These are phyloP conservation scores for Aspergillus biplanus DNA, from an alignment of 495 filamentous ascomycete species.

Conservation along the genomic window DNA sequence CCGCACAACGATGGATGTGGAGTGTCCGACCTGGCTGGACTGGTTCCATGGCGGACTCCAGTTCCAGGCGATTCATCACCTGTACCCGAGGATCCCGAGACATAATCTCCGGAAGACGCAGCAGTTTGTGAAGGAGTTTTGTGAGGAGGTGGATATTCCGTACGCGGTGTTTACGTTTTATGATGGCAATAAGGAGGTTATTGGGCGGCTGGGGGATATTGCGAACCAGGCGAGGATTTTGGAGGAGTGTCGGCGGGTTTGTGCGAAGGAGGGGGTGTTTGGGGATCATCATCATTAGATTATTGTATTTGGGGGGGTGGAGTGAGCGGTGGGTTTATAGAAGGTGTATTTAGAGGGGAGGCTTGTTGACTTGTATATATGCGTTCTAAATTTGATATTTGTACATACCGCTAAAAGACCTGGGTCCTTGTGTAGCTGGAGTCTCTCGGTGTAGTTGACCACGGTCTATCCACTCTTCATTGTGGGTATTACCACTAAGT, in stretches of 20 bases:
- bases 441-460: too few relatives aligned
- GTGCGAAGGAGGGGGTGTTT: conserved; percentile 47
- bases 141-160: conserved; percentile 85
- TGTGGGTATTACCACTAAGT: too few relatives aligned
- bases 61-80: conserved; percentile 95
- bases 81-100: conserved; percentile 91
- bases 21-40: conserved; percentile 93
- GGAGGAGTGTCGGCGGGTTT: conserved; percentile 77
- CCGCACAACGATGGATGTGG: conserved; percentile 96
- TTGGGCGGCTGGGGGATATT: conserved; percentile 84
- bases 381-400: too few relatives aligned
- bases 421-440: too few relatives aligned
- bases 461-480: too few relatives aligned
- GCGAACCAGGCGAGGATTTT: conserved; percentile 85
- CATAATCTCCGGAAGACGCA: conserved; percentile 89
- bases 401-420: too few relatives aligned
- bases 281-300: conserved; percentile 38
- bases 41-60: conserved; percentile 96
- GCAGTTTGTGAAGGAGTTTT: conserved; percentile 84
- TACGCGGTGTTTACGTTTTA: conserved; percentile 95
- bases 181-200: conserved; percentile 87
- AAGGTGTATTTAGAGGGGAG: too few relatives aligned
- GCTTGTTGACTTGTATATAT: too few relatives aligned
- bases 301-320: not conserved
- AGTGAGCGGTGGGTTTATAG: too few relatives aligned